These are phyloP conservation scores for Chenopodium quinoa DNA, from an alignment of 148 eudicot genomes.

Conservation along the genomic window DNA sequence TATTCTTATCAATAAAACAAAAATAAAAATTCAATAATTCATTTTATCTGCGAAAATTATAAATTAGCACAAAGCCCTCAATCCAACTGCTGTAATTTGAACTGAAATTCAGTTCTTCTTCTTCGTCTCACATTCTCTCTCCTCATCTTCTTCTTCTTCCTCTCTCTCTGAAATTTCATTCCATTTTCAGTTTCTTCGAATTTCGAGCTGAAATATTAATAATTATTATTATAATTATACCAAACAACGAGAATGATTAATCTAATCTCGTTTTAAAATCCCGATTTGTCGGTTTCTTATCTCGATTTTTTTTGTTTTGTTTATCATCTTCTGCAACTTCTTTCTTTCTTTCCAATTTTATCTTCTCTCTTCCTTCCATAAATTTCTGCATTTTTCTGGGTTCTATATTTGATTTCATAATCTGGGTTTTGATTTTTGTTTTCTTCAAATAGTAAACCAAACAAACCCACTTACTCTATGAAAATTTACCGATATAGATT, in stretches of 20 bases:
- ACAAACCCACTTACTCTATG: too few species aligned
- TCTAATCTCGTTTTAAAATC: constrained; percentile 1
- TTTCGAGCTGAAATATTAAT: not conserved
- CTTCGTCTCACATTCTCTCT: not conserved
- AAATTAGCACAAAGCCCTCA: not conserved
- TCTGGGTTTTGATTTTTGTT: not conserved
- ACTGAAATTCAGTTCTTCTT: not conserved
- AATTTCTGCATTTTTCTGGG: not conserved
- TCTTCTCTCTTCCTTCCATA: not conserved
- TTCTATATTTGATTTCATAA: not conserved
- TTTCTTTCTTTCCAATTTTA: not conserved
- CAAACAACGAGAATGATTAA: too few species aligned
- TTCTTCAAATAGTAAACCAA: not conserved
- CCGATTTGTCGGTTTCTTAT: constrained; percentile 16
- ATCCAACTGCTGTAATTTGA: not conserved
- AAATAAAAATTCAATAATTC: too few species aligned
- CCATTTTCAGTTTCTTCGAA: not conserved
- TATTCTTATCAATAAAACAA: too few species aligned
- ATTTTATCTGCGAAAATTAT: not conserved
- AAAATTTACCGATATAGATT: not conserved
- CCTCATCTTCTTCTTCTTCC: not conserved
- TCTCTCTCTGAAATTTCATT: not conserved
- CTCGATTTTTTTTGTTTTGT: not conserved
- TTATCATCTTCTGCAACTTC: not conserved
- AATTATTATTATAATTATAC: not conserved